Base-by-base conservation (phyloP, 2,329 filamentous ascomycete genomes). In the Chalara sp. region DNA sequence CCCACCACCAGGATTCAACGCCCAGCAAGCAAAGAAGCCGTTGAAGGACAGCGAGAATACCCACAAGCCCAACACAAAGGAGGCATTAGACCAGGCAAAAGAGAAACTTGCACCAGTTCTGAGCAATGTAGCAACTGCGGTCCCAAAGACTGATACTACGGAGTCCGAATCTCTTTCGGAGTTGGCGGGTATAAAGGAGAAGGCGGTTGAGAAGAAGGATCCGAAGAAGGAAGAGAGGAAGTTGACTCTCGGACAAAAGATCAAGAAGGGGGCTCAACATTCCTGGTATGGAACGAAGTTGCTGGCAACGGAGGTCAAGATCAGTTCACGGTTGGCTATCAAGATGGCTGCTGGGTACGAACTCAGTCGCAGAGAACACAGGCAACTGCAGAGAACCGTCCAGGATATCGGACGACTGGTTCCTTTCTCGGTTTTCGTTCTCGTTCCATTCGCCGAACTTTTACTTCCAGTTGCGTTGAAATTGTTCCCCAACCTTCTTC, bases 211-310 rank as follows among this genome's bases (percentile, higher is more conserved):
- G 51, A 83, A 83, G 64, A 78, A 81, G 58, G 81, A 87, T 51
- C 70, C 69, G 70, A 76, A 83, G 59, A 86, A 87, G n/a, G n/a
- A n/a, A n/a, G n/a, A n/a, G n/a, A n/a, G n/a, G n/a, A n/a, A n/a
- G n/a, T n/a, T n/a, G n/a, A 96, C 91, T 0, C 46, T 97, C 1
- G 86, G 83, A 70, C 88, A 97, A 68, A 95, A 91, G 73, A 84
- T 99, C 65, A 99, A 96, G 78, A 91, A 95, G 69, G 93, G 99
- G 70, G 78, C 77, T 12, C 82, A 85, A 56, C 93, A 99, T 69
- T 99, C 97, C 73, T 97, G 93, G 92, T 93, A 99, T 70, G 93
- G 93, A 53, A 97, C 90, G 32, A 99, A 99, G 72, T 76, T 99
- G 63, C 76, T 99, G 59, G 91, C 86, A 28, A 87, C 89, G 1